Evolutionary conservation across 1,284 basidiomycete species (phyloP).

Genomic region (Cutaneotrichosporon cyanovorans): DNA sequence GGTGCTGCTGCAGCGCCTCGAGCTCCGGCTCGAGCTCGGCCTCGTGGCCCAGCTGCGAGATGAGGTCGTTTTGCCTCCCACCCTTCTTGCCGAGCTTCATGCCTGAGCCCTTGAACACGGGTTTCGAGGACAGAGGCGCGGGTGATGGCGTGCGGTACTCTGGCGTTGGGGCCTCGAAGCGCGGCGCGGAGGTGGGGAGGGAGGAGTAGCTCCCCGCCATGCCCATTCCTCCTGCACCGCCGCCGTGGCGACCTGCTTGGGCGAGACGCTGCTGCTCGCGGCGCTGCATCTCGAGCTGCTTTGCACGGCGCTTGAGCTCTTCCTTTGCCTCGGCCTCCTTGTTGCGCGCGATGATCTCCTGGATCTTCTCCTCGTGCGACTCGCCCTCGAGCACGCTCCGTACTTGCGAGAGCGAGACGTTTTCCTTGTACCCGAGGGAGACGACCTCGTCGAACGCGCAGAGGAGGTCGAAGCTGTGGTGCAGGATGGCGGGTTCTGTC

Average conservation of each 20-base stretch:
- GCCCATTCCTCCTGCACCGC: conserved; percentile 49
- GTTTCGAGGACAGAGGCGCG: conserved; percentile 53
- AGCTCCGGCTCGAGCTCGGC: conserved; percentile 52
- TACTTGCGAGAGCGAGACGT: conserved; percentile 85
- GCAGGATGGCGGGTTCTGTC: conserved; percentile 80
- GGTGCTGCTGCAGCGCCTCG: no score
- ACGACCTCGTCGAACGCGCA: conserved; percentile 97
- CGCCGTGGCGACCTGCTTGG: conserved; percentile 47
- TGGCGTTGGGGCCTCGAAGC: conserved; percentile 54
- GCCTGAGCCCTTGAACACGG: conserved; percentile 87
- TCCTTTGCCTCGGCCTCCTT: conserved; percentile 99
- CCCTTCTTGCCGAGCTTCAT: conserved; percentile 98
- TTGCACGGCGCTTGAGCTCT: conserved; percentile 94
- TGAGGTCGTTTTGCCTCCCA: conserved; percentile 66
- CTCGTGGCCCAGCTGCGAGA: conserved; percentile 80
- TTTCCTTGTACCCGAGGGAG: conserved; percentile 87
- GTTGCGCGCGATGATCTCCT: conserved; percentile 98
- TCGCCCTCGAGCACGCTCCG: conserved; percentile 94
- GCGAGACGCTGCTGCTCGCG: conserved; percentile 79
- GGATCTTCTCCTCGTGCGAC: conserved; percentile 98
- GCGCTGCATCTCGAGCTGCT: conserved; percentile 96
- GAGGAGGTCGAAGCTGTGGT: conserved; percentile 89
- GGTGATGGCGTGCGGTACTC: conserved; percentile 39
- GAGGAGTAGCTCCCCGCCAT: conserved; percentile 54
- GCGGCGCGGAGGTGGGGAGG: conserved; percentile 48